Base-by-base conservation (phyloP, 2,329 filamentous ascomycete genomes). In the Phyllosticta citrichinensis region DNA sequence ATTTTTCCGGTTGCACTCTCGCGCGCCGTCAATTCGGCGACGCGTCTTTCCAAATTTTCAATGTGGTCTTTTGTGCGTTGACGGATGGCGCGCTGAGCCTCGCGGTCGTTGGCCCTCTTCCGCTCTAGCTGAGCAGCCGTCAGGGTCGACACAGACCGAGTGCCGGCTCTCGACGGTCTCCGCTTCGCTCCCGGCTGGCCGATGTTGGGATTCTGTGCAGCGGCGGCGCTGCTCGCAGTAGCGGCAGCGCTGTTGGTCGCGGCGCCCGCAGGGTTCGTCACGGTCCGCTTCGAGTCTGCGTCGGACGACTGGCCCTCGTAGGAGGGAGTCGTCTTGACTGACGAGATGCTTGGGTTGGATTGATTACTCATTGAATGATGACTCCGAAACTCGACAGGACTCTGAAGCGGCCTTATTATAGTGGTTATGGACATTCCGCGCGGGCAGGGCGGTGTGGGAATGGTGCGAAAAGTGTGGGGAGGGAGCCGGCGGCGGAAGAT, bases 21-120 rank as follows among this genome's bases (percentile, higher is more conserved):
- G 58, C 76, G 77, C 11, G 76, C 70, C 56, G 75, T 78, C 55
- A 84, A 73, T 54, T 83, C 81, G 52, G 76, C 76, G 55, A 83
- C 77, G 62, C 80, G 79, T 56, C 76, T 73, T 66, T 84, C 81
- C n/a, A 84, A 75, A 27, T 73, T 74, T 64, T 84, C 81, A 63
- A 83, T 83, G 68, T 83, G 81, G 64, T 83, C 80, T 65, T 82
- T 83, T 52, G 81, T 84, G 63, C 82, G 73, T 67, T 83, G 80
- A 30, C 82, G 79, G 65, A 83, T 84, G 56, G 81, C 81, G 65
- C 81, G 76, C 68, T 84, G 82, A 59, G 82, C 81, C 70, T 84
- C 82, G 63, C 82, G 76, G 68, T 84, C 82, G 69, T 84, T 84
- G 63, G 82, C 82, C 62, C 82, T 76, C 69, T 84, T 84, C 57